These are phyloP conservation scores for Alternaria infectoria DNA, from an alignment of 2,329 filamentous ascomycete species.

Conservation along the genomic window DNA sequence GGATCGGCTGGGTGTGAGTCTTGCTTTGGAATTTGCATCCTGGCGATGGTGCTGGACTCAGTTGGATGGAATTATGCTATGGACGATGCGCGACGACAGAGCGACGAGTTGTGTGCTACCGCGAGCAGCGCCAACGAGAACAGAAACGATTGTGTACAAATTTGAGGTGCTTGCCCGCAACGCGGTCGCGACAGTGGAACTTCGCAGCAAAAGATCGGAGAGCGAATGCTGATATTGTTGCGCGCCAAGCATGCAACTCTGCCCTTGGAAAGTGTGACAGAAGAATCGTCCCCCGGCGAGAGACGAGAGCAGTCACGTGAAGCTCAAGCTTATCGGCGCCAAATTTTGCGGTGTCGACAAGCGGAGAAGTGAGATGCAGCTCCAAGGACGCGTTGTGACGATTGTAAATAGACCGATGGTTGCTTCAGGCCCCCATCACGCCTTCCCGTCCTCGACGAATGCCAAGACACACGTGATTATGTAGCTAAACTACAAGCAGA, in stretches of 20 bases:
- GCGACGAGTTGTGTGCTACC: not conserved
- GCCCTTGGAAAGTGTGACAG: not conserved
- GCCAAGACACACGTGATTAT: not conserved
- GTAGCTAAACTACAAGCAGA: too few relatives aligned
- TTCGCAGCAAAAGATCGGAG: not conserved
- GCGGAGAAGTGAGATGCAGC: not conserved
- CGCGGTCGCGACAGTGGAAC: not conserved
- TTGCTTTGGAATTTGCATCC: not conserved
- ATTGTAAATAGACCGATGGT: not conserved
- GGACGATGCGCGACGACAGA: not conserved
- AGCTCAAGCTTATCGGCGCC: not conserved
- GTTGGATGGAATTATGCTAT: not conserved
- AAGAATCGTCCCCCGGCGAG: not conserved
- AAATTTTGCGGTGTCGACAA: fast-evolving
- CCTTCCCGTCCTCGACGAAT: not conserved
- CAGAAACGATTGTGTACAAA: not conserved
- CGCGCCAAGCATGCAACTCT: not conserved
- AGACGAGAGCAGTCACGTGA: not conserved
- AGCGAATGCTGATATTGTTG: not conserved
- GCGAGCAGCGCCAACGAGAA: not conserved
- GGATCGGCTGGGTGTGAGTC: not conserved
- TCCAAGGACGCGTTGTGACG: not conserved
- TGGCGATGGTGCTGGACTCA: not conserved
- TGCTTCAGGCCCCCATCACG: not conserved
- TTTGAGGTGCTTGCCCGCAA: not conserved